These are phyloP conservation scores for Magnusiomyces ingens DNA, from an alignment of 1,139 yeast genomes.

Conservation along the genomic window DNA sequence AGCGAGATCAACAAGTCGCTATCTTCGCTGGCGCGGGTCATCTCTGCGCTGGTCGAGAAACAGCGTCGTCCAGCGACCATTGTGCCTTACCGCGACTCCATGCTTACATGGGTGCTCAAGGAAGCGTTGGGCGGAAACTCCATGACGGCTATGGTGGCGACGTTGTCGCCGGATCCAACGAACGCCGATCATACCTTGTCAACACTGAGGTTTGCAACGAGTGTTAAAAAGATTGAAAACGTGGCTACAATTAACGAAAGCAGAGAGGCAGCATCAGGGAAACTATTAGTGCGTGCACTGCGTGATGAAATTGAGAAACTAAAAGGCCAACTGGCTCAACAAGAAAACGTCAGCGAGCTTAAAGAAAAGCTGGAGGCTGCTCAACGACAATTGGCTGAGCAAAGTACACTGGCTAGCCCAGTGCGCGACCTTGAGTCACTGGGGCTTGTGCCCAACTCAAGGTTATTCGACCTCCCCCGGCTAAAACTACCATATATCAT, in stretches of 20 bases:
- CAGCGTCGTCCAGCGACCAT: conserved; percentile 26
- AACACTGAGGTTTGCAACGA: conserved; percentile 53
- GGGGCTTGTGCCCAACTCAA: conserved; percentile 28
- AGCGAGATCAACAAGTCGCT: conserved; percentile 85
- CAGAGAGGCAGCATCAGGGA: conserved; percentile 22
- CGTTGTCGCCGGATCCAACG: conserved; percentile 54
- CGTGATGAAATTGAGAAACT: conserved; percentile 25
- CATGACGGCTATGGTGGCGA: conserved; percentile 60
- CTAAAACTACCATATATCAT: background rate
- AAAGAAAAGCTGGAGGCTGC: background rate
- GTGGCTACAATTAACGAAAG: conserved; percentile 20
- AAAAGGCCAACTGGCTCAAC: conserved; percentile 16
- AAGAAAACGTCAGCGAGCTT: too few species aligned
- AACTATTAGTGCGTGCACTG: conserved; percentile 24
- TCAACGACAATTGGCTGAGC: background rate
- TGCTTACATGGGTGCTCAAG: conserved; percentile 53
- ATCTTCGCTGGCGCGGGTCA: conserved; percentile 82
- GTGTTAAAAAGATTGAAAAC: conserved; percentile 20
- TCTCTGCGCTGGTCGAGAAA: conserved; percentile 32
- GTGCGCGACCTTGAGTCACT: conserved; percentile 15
- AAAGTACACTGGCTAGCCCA: background rate
- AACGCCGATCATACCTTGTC: conserved; percentile 54
- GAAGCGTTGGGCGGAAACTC: conserved; percentile 64
- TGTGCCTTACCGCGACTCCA: conserved; percentile 57
- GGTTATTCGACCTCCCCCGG: conserved; percentile 15